These are phyloP conservation scores for Epichloe uncinata DNA, from an alignment of 2,329 filamentous ascomycete genomes.

Conservation along the genomic window DNA sequence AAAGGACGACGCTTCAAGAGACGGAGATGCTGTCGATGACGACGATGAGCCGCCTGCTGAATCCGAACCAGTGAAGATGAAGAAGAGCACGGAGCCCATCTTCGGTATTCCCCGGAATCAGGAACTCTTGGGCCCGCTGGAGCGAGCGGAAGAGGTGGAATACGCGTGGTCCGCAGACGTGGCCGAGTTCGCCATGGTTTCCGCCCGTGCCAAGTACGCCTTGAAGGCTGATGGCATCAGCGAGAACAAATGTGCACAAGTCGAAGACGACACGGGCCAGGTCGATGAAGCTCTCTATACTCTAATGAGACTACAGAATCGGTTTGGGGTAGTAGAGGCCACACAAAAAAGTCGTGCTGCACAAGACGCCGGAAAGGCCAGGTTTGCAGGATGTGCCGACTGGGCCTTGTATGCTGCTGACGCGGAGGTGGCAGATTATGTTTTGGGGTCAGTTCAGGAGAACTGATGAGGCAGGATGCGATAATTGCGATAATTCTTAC, in stretches of 20 bases:
- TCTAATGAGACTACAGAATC: slow-evolving; percentile 5
- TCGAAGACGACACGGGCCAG: background rate
- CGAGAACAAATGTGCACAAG: background rate
- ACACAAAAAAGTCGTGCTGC: slow-evolving; percentile 6
- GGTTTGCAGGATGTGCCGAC: slow-evolving; percentile 16
- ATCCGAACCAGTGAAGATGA: slow-evolving; percentile 3
- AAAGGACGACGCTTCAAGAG: background rate
- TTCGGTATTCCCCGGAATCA: slow-evolving; percentile 12
- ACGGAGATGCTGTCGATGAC: background rate
- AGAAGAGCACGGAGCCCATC: slow-evolving; percentile 7
- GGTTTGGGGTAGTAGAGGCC: slow-evolving; percentile 10
- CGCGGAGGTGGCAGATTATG: slow-evolving; percentile 13
- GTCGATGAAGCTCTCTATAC: background rate
- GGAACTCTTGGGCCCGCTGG: slow-evolving; percentile 3
- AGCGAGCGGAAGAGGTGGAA: slow-evolving; percentile 3
- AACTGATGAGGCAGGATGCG: no score
- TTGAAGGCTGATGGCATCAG: slow-evolving; percentile 10
- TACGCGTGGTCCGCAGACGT: slow-evolving; percentile 15
- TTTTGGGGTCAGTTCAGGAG: slow-evolving; percentile 2
- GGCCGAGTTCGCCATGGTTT: slow-evolving; percentile 12
- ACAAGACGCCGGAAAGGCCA: slow-evolving; percentile 10
- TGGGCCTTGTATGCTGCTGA: slow-evolving; percentile 13
- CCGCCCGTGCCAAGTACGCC: slow-evolving; percentile 11
- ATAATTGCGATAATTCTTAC: no score
- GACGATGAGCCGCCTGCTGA: background rate